Conservation (phyloP, 2,329 filamentous ascomycete species). For the Shiraia bambusicola region DNA sequence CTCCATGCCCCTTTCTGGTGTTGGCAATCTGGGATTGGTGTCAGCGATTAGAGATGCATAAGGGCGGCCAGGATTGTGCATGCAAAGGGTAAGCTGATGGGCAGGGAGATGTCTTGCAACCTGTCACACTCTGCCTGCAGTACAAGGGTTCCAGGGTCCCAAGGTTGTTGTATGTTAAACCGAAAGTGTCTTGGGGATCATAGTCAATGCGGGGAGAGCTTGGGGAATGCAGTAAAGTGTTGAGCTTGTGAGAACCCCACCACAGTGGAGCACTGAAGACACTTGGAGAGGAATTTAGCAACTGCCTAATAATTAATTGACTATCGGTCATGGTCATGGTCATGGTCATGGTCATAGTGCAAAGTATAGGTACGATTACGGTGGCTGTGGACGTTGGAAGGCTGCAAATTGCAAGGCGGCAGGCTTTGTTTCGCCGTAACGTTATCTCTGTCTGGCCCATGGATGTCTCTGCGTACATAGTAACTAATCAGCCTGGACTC, state of each 20-base stretch:
- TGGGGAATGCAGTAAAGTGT: neutral
- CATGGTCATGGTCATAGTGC: too few relatives aligned
- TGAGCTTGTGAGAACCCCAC: too few relatives aligned
- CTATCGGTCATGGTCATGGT: too few relatives aligned
- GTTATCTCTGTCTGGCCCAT: too few relatives aligned
- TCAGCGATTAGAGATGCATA: slow-evolving; percentile 4
- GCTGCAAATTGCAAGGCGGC: slow-evolving; percentile 8
- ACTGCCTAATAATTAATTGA: too few relatives aligned
- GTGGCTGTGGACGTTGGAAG: neutral
- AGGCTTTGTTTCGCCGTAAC: slow-evolving; percentile 1
- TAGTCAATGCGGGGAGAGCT: neutral
- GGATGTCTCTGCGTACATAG: too few relatives aligned
- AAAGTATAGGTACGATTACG: too few relatives aligned
- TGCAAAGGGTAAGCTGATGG: neutral
- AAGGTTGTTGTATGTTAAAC: slow-evolving; percentile 1
- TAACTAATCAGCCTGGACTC: too few relatives aligned
- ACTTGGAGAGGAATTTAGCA: too few relatives aligned
- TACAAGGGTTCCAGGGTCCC: slow-evolving; percentile 1
- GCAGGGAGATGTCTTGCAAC: slow-evolving; percentile 2
- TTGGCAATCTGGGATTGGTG: slow-evolving; percentile 1
- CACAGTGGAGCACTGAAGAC: too few relatives aligned
- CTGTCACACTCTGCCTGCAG: neutral
- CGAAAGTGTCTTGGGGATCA: neutral
- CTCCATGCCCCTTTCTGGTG: too few relatives aligned
- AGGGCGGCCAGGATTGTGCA: neutral